Conservation (phyloP, 2,329 filamentous ascomycete genomes). For the Karstenula rhodostoma region DNA sequence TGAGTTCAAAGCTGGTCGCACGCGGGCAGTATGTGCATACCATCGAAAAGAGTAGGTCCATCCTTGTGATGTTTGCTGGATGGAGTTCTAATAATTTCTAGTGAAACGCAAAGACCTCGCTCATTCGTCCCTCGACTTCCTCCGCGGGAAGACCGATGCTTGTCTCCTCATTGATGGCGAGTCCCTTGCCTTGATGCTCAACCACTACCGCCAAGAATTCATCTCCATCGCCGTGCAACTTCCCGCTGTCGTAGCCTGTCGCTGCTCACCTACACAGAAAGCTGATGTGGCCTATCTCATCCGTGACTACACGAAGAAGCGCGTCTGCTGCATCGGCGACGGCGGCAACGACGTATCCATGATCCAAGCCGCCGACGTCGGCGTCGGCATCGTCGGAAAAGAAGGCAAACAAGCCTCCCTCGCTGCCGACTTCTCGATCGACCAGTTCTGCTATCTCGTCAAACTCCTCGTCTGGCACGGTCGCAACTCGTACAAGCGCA, state of each 20-base stretch:
- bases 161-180: constrained; percentile 96
- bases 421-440: constrained; percentile 95
- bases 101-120: constrained; percentile 83
- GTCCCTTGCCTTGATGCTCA: constrained; percentile 82
- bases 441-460: constrained; percentile 92
- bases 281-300: constrained; percentile 93
- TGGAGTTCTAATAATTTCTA: constrained; percentile 15
- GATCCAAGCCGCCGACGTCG: constrained; percentile 98
- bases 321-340: constrained; percentile 96
- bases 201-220: constrained; percentile 83
- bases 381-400: constrained; percentile 97
- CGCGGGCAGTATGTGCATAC: constrained; percentile 96
- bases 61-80: too few species aligned
- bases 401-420: constrained; percentile 94
- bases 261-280: constrained; percentile 96
- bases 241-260: constrained; percentile 92
- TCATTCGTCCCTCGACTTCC: constrained; percentile 86
- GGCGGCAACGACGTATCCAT: constrained; percentile 98
- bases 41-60: constrained; percentile 69
- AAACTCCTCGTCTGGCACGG: constrained; percentile 99
- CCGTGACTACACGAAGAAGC: constrained; percentile 88
- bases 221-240: constrained; percentile 86
- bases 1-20: constrained; percentile 92
- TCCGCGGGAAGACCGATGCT: constrained; percentile 83
- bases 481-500: constrained; percentile 94